Percentiles rank a stretch among this genome's conserved stretches.
These are phyloP conservation scores for Lotus japonicus DNA, from an alignment of 306 rosid genomes.

Conservation along the genomic window DNA sequence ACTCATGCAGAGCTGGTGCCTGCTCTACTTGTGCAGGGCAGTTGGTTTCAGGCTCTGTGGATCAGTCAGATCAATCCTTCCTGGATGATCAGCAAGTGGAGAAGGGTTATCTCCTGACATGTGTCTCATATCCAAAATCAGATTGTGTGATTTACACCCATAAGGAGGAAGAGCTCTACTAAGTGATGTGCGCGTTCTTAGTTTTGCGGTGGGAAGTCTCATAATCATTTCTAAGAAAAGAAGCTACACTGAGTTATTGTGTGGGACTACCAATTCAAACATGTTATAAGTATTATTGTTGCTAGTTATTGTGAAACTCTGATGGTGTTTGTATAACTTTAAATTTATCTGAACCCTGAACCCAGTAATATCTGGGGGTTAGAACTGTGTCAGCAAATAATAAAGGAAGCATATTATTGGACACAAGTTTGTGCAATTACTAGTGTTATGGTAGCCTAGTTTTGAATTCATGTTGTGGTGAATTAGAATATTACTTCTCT, in stretches of 20 bases:
- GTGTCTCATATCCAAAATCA: constrained; percentile 52
- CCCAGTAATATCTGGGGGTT: not conserved
- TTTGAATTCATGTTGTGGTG: not conserved
- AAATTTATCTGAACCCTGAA: not conserved
- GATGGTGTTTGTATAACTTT: constrained; percentile 1
- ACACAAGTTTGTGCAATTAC: not conserved
- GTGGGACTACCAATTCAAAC: too few relatives aligned
- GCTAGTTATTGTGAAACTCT: constrained; percentile 4
- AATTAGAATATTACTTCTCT: not conserved
- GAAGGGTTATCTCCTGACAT: constrained; percentile 50
- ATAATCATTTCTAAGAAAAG: too few relatives aligned
- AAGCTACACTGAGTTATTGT: too few relatives aligned
- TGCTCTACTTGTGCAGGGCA: constrained; percentile 78
- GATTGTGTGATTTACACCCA: constrained; percentile 61
- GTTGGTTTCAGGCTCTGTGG: constrained; percentile 40
- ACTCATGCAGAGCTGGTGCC: constrained; percentile 77
- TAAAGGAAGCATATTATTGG: not conserved
- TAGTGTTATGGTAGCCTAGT: not conserved
- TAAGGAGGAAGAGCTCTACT: constrained; percentile 52
- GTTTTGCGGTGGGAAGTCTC: not conserved
- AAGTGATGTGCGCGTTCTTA: not conserved
- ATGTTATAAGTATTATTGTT: not conserved
- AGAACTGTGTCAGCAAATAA: not conserved
- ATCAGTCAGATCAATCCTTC: constrained; percentile 62
- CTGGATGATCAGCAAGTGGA: constrained; percentile 51